phyloP scores from a whole-genome alignment of 176 grass and related monocot species.

The Triticum dicoccoides region DNA sequence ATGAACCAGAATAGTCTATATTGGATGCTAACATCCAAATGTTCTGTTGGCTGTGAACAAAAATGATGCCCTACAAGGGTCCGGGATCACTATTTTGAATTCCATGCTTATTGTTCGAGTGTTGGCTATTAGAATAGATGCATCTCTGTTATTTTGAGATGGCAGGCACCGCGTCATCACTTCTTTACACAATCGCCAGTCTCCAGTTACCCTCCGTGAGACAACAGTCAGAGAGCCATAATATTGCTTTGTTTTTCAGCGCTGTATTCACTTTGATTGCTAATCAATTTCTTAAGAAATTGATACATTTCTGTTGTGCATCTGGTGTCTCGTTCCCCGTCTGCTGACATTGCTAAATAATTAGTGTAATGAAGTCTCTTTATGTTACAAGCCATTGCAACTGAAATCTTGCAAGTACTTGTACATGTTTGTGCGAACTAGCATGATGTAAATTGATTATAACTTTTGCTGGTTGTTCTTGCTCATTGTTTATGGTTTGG shows the following conservation, averaged over 20 bases:
- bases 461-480: constrained; percentile 5
- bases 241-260: neutral
- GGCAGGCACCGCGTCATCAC: neutral
- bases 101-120: neutral
- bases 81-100: neutral
- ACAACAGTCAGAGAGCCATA: neutral
- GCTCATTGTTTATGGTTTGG: constrained; percentile 21
- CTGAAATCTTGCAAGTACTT: constrained; percentile 5
- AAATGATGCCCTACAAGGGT: neutral
- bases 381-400: neutral
- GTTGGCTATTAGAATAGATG: neutral
- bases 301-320: neutral
- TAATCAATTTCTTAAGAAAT: neutral
- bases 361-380: neutral
- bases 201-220: neutral
- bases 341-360: neutral
- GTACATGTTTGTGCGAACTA: neutral
- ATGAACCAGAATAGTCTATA: neutral
- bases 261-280: neutral
- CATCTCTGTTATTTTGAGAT: neutral
- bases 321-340: neutral
- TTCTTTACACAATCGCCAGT: neutral
- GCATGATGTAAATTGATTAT: neutral
- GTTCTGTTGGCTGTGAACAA: neutral
- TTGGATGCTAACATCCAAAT: constrained; percentile 10